These are phyloP conservation scores for Hyphodiscus sp. DNA, from an alignment of 2,329 filamentous ascomycete genomes.

Conservation along the genomic window DNA sequence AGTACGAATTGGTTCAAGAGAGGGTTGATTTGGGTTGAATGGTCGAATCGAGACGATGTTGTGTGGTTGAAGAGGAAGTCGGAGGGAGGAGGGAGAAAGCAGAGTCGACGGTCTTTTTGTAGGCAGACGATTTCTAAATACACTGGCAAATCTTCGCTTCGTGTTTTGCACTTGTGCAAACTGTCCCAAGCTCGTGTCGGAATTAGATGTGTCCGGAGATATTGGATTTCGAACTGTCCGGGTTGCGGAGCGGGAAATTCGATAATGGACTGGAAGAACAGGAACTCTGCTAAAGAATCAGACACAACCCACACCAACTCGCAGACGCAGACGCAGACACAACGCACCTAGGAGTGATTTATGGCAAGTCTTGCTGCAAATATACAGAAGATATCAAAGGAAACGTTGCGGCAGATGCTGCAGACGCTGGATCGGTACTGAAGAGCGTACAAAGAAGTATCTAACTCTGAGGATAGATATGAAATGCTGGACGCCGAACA, in stretches of 20 bases:
- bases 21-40: background rate
- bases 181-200: background rate
- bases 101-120: background rate
- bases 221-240: background rate
- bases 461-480: background rate
- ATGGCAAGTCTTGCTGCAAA: background rate
- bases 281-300: constrained; percentile 2
- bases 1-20: background rate
- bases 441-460: background rate
- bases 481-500: constrained; percentile 3
- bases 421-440: background rate
- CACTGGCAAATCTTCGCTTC: background rate
- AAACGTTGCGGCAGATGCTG: constrained; percentile 1
- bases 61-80: background rate
- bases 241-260: background rate
- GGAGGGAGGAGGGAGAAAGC: background rate
- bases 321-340: background rate
- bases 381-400: background rate
- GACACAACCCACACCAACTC: background rate
- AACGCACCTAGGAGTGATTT: background rate
- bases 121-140: background rate
- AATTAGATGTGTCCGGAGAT: background rate
- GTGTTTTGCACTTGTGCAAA: background rate
- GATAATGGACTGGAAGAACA: background rate
- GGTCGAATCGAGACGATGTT: background rate